These are phyloP conservation scores for Leccinum fibrillosum DNA, from an alignment of 768 basidiomycete genomes.

Conservation along the genomic window DNA sequence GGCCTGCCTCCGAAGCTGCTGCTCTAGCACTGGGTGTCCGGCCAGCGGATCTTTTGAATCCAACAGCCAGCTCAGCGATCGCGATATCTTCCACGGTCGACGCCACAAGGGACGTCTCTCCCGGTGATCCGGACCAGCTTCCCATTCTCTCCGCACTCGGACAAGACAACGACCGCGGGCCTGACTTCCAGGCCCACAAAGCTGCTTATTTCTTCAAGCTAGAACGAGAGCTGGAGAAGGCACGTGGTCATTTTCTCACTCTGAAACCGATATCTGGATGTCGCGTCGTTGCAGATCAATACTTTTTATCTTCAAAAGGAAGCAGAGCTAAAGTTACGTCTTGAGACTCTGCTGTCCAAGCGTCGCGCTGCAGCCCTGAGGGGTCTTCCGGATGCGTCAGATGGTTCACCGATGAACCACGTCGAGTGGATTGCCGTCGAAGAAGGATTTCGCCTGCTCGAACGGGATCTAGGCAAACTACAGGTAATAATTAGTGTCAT, in stretches of 20 bases:
- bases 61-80: slow-evolving; percentile 32
- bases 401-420: slow-evolving; percentile 54
- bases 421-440: slow-evolving; percentile 96
- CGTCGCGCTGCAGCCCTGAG: slow-evolving; percentile 78
- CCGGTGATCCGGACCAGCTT: slow-evolving; percentile 46
- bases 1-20: slow-evolving; percentile 88
- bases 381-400: slow-evolving; percentile 63
- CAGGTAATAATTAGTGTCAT: slow-evolving; percentile 54
- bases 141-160: slow-evolving; percentile 60
- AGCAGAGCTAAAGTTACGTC: slow-evolving; percentile 85
- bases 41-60: slow-evolving; percentile 50
- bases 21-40: slow-evolving; percentile 80
- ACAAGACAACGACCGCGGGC: slow-evolving; percentile 70
- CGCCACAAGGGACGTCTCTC: slow-evolving; percentile 13
- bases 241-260: slow-evolving; percentile 29
- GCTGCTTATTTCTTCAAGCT: slow-evolving; percentile 99
- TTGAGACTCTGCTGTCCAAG: slow-evolving; percentile 92
- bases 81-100: slow-evolving; percentile 21
- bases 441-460: slow-evolving; percentile 92
- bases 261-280: slow-evolving; percentile 1
- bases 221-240: slow-evolving; percentile 97
- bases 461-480: slow-evolving; percentile 91
- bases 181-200: slow-evolving; percentile 91
- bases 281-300: slow-evolving; percentile 70
- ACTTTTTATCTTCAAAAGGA: slow-evolving; percentile 97